These are phyloP conservation scores for Dimocarpus longan DNA, from an alignment of 345 rosid genomes.

Conservation along the genomic window DNA sequence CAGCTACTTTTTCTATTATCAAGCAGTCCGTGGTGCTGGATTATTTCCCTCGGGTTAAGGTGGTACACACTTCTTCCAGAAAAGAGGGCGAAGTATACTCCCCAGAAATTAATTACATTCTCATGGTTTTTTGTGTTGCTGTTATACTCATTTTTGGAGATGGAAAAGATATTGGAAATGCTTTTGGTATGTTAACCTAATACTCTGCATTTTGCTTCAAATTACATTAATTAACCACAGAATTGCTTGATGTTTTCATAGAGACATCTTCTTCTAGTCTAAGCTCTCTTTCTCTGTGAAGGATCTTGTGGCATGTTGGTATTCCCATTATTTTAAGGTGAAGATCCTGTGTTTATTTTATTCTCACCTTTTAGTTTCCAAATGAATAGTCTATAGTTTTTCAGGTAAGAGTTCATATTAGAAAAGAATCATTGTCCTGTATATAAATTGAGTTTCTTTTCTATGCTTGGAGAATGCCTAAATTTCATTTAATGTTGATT, in stretches of 20 bases:
- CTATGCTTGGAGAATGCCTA: neutral
- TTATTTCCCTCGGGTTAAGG: constrained; percentile 87
- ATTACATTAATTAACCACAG: neutral
- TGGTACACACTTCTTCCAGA: constrained; percentile 75
- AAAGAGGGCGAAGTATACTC: constrained; percentile 90
- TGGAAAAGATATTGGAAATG: constrained; percentile 83
- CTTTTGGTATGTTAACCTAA: constrained; percentile 54
- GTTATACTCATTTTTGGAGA: constrained; percentile 82
- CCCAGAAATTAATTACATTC: constrained; percentile 85
- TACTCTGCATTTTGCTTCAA: neutral
- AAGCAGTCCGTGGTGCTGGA: constrained; percentile 89
- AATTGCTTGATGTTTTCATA: neutral
- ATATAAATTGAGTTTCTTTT: neutral
- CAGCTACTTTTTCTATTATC: constrained; percentile 87
- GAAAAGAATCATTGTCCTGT: neutral
- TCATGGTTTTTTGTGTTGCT: constrained; percentile 79
- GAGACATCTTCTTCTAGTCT: neutral
- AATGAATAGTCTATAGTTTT: too few relatives aligned
- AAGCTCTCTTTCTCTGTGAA: neutral
- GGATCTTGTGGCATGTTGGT: too few relatives aligned
- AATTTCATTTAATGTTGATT: neutral
- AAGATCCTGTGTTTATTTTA: too few relatives aligned
- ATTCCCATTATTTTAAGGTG: too few relatives aligned
- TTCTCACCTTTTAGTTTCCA: too few relatives aligned
- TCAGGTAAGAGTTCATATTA: neutral